Base-by-base conservation (phyloP, 2,329 filamentous ascomycete species). In the Fusarium algeriense region DNA sequence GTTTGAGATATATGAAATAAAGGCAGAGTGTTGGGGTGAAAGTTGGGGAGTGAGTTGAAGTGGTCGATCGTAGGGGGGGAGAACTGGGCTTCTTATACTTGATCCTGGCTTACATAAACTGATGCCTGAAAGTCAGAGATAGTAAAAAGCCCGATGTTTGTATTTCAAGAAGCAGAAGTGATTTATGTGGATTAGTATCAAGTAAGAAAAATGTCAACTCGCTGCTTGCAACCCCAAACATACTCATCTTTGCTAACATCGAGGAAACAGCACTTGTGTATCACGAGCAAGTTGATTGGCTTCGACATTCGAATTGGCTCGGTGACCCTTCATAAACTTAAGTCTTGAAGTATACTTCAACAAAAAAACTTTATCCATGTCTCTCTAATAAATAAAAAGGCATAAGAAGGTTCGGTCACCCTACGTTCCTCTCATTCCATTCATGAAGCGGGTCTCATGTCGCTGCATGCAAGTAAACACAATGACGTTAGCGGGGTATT, bases 401-500 rank as follows among this genome's bases (percentile, higher is more conserved):
- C 19, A 3, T 4, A 26, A 35, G 3, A 1, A 2, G 1, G 19
- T 12, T 6, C 15, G 14, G 15, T 38, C 13, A 30, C 17, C 26
- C 23, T 14, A 15, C 15, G 23, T 26, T 13, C 17, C 26, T 30
- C n/a, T 17, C 17, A 37, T 35, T 37, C 30, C 23, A 23, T 23
- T 23, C 23, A 8, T 15, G 12, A 50, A 35, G 30, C 20, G 46
- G 46, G 46, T 50, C 48, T 38, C 1, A 30, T 7, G 28, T 30
- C 6, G 28, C 28, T 28, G 12, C 48, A 52, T 52, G 48, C 48
- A 26, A 52, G 17, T 38, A 52, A 52, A 52, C 48, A 38, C 48
- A 52, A 52, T 52, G 32, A 52, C 52, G 52, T 55, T 55, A 55
- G 52, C 52, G 52, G 52, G 52, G 52, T 46, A 55, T 23, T 14